Conservation (phyloP, 2,329 filamentous ascomycete genomes). For the Fusarium cicatricum region DNA sequence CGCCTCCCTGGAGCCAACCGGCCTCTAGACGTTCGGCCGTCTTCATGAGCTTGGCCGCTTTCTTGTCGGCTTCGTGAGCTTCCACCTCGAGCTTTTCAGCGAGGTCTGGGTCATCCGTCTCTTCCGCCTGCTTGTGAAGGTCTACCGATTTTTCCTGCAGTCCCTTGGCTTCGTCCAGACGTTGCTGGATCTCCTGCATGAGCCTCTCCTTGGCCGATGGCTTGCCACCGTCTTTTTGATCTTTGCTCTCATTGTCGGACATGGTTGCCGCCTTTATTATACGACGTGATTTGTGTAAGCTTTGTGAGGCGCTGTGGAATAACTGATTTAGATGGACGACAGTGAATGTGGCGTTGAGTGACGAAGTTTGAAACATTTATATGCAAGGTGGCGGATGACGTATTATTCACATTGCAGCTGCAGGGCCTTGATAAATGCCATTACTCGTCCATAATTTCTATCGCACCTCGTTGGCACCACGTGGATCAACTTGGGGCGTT, state of each 20-base stretch:
- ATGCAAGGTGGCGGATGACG: constrained; percentile 29
- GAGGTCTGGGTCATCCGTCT: constrained; percentile 10
- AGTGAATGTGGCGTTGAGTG: constrained; percentile 8
- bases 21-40: constrained; percentile 30
- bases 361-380: constrained; percentile 9
- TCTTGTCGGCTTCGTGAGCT: constrained; percentile 31
- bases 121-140: constrained; percentile 29
- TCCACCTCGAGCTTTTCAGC: constrained; percentile 24
- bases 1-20: constrained; percentile 37
- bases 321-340: constrained; percentile 1
- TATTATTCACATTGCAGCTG: constrained; percentile 1
- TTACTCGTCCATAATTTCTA: background rate
- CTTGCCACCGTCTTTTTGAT: constrained; percentile 1
- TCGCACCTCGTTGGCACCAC: constrained; percentile 4
- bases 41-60: constrained; percentile 36
- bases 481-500: constrained; percentile 1
- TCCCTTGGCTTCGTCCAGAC: constrained; percentile 27
- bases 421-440: constrained; percentile 6
- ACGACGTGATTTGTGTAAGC: background rate
- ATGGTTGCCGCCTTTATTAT: constrained; percentile 19
- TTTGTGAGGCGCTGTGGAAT: too few relatives aligned
- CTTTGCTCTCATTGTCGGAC: constrained; percentile 7
- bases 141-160: constrained; percentile 26
- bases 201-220: constrained; percentile 23
- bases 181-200: constrained; percentile 20